These are phyloP conservation scores for Stipa capillata DNA, from an alignment of 176 grass and related monocot species.

Conservation along the genomic window DNA sequence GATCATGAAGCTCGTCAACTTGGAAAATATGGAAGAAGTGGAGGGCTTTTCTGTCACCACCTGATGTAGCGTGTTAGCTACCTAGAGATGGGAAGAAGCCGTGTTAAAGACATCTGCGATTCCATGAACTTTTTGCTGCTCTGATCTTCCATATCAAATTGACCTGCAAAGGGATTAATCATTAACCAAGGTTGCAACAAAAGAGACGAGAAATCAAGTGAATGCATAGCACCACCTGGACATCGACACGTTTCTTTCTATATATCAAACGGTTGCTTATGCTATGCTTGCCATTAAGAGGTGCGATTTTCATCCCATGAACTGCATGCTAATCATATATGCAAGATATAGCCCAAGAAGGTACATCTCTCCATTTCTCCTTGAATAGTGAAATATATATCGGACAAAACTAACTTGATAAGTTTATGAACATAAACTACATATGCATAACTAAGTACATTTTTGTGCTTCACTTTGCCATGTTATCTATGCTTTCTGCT, in stretches of 20 bases:
- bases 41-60: slow-evolving; percentile 5
- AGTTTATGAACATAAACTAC: background rate
- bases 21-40: slow-evolving; percentile 18
- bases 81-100: background rate
- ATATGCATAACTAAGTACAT: background rate
- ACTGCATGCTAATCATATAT: background rate
- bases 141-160: background rate
- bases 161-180: background rate
- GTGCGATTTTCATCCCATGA: background rate
- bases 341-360: background rate
- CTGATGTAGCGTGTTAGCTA: background rate
- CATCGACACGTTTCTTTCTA: background rate
- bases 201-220: background rate
- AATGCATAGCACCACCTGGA: background rate
- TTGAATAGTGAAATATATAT: background rate
- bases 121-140: background rate
- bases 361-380: background rate
- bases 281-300: background rate
- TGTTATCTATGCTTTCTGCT: background rate
- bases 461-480: background rate
- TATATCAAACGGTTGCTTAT: background rate
- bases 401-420: background rate
- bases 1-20: slow-evolving; percentile 33
- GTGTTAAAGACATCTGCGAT: background rate
- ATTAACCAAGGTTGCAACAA: background rate